Conservation (phyloP, 176 grass and related monocot species). For the maize (Zea mays) region Zm-B73-REFERENCE-NAM-5.0 NC_050104.1:147593001-147593500, state of each 20-base stretch:
- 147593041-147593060: constrained; percentile 56
- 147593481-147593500: no score
- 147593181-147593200: constrained; percentile 21
- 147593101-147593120: constrained; percentile 50
- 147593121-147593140: constrained; percentile 80
- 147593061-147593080: constrained; percentile 78
- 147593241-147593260: constrained; percentile 43
- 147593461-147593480: no score
- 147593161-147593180: constrained; percentile 45
- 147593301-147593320: no score
- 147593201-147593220: constrained; percentile 23
- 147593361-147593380: no score
- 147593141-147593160: constrained; percentile 74
- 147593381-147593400: no score
- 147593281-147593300: no score
- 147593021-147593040: constrained; percentile 38
- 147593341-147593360: no score
- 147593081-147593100: constrained; percentile 41
- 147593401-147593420: no score
- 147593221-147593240: constrained; percentile 34
- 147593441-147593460: no score
- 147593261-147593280: no score
- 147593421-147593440: no score
- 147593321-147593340: no score
- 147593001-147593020: constrained; percentile 71